A percentile compares a stretch with the other conserved stretches of the same genome.
These are phyloP conservation scores for Boeremia exigua DNA, from an alignment of 2,329 filamentous ascomycete species.

Conservation along the genomic window DNA sequence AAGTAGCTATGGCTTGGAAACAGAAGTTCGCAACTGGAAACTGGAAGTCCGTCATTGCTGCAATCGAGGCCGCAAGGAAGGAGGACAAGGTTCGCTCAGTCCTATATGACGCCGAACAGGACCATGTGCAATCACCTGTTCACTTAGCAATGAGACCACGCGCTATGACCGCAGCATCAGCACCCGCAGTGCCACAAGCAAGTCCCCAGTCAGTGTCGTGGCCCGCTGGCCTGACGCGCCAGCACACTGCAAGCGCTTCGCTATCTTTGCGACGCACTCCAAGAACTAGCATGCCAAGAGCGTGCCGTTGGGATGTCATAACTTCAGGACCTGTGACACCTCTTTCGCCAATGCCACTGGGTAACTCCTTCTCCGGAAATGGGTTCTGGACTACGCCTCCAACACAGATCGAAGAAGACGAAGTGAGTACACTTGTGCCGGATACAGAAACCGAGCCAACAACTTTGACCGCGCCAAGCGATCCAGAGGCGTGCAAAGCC, in stretches of 20 bases:
- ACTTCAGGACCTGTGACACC: constrained; percentile 19
- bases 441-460: neutral
- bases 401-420: neutral
- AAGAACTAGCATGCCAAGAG: constrained; percentile 15
- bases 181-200: constrained; percentile 3
- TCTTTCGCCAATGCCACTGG: constrained; percentile 16
- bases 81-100: constrained; percentile 6
- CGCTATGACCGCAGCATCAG: neutral
- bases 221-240: neutral
- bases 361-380: constrained; percentile 26
- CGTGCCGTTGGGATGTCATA: constrained; percentile 23
- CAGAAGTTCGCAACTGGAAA: constrained; percentile 18
- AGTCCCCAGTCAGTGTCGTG: neutral
- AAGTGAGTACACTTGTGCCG: neutral
- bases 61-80: constrained; percentile 2
- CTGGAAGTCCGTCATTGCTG: constrained; percentile 14
- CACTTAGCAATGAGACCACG: neutral
- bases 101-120: neutral
- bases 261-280: neutral
- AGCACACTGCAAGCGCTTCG: neutral
- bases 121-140: too few species aligned
- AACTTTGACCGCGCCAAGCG: neutral
- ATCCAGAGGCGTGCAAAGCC: neutral
- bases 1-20: constrained; percentile 18
- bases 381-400: constrained; percentile 21